Base-by-base conservation (phyloP, 2,329 filamentous ascomycete species). In the Chaetomium sp. region DNA sequence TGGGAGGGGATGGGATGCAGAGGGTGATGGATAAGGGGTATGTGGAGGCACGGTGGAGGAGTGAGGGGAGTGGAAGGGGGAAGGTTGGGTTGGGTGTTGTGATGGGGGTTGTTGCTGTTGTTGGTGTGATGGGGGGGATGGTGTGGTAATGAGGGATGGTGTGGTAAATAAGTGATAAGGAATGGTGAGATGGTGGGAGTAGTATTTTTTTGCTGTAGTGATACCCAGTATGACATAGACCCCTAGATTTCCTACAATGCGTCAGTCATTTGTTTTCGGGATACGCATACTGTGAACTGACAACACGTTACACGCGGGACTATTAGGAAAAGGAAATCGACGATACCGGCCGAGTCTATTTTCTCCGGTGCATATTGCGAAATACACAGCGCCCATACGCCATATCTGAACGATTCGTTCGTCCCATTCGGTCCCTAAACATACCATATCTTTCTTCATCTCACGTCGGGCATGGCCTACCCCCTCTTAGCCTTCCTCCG, bases 401-500 rank as follows among this genome's bases (percentile, higher is more conserved):
- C 42, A 52, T 45, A 37, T 32, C n/a, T 27, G 19, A 27, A 2
- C 40, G 3, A 9, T 7, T 34, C 5, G 9, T 33, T 14, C 11
- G 14, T 48, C 54, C 42, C 33, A 53, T 50, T 35, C 42, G 46
- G n/a, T n/a, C n/a, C n/a, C n/a, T n/a, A n/a, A 36, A 42, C 19
- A 9, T 9, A 14, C 47, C 6, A 14, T 12, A 2, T 42, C 12
- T 37, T 35, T 49, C 11, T 27, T 57, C 62, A 61, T 27, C 19
- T 27, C 19, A 3, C 19, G 19, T 27, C 2, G 3, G 19, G 19
- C 19, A 27, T 27, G 19, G 19, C 19, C 19, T 27, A 27, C 49
- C 65, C 61, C 58, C 66, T 70, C 63, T 66, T 72, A 8, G 69
- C 69, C 67, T 69, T 72, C 65, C 74, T 72, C 66, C 74, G 73